Evolutionary conservation across 768 basidiomycete genomes (phyloP), one percentile per base, ranked within the genome.

Genomic region (Lentinula edodes): DNA sequence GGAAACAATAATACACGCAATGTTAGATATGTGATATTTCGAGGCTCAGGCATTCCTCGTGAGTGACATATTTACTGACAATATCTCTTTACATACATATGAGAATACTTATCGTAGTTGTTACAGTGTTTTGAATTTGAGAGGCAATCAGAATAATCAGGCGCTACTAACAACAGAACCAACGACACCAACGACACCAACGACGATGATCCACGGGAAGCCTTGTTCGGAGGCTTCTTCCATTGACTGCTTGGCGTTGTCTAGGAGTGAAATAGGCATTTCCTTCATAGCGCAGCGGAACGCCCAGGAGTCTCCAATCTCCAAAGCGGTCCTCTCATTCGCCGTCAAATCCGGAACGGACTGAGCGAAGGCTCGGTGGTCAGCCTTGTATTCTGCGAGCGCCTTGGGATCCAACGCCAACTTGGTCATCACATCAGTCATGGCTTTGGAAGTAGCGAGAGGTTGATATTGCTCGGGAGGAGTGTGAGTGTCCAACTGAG

Each of bases 321-420:
- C 55, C 55, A 57, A 43, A 23, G 55, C 55, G 16, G 18, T 41
- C 41, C 55, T 38, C 55, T 57, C 55, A 15, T 57, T 16, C 35
- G 55, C n/a, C 38, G 55, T 57, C 55, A 57, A 43, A 23, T 57
- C 55, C 8, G 55, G 55, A 3, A 57, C 39, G 2, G 55, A 57
- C 39, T 57, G 55, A 18, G 55, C 55, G 23, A 57, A 57, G 39
- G 55, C 55, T 38, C 55, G 55, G 41, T 57, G 55, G 23, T 57
- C 55, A 42, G 55, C 55, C 41, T 57, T 57, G 45, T 59, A 59
- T 50, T 59, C 58, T 15, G 23, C 58, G 5, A 59, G 58, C 34
- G 48, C 45, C 34, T 59, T 48, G 32, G 58, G 58, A 34, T 59
- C 48, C 46, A 59, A 59, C 43, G 58, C 58, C 10, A 59, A 42